Evolutionary conservation across 1,139 yeast species (phyloP), one percentile per base, ranked within the genome.

Genomic region (Meyerozyma sp.): DNA sequence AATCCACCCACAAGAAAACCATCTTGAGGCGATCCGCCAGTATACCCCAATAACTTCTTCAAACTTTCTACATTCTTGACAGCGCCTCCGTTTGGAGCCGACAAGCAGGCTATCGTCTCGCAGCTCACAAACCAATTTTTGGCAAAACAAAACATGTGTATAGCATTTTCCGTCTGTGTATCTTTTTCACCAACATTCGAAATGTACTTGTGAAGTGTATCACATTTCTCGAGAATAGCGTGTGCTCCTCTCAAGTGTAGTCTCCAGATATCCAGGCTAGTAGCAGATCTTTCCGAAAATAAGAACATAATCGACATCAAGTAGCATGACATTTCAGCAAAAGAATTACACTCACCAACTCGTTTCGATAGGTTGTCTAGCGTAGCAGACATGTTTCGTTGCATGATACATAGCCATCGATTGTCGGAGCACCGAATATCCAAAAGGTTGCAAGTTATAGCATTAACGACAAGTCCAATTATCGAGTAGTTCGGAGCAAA

Each of bases 161-260:
- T 13, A 4, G 43, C 49, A 11, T 32, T 28, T 26, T 42, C 25
- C 9, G 25, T 23, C 27, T 44, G 41, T 16, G 13, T n/a, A 21
- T 37, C 39, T 8, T 21, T 23, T 30, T 44, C 36, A 14, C 13
- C 18, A 11, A 7, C n/a, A 11, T 27, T 27, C 29, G 29, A 10
- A 27, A 27, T 27, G 13, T 11, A 10, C 5, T 11, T 27, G 29
- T 41, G 42, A 9, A 44, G 35, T 5, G 32, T 14, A 4, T 44
- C 43, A 38, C 49, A 47, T 32, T 36, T 46, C 11, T 39, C 43
- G 11, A 47, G 18, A n/a, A 46, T 39, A 10, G 46, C 52, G 21
- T 50, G 46, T 3, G 62, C 62, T 5, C 62, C 62, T 13, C 46
- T 46, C 40, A 58, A 46, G 45, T 58, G 62, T 29, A 54, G 42